Percentiles rank a stretch among this genome's conserved stretches.
phyloP scores from a whole-genome alignment of 306 rosid genomes.

The Trichosanthes truncata region DNA sequence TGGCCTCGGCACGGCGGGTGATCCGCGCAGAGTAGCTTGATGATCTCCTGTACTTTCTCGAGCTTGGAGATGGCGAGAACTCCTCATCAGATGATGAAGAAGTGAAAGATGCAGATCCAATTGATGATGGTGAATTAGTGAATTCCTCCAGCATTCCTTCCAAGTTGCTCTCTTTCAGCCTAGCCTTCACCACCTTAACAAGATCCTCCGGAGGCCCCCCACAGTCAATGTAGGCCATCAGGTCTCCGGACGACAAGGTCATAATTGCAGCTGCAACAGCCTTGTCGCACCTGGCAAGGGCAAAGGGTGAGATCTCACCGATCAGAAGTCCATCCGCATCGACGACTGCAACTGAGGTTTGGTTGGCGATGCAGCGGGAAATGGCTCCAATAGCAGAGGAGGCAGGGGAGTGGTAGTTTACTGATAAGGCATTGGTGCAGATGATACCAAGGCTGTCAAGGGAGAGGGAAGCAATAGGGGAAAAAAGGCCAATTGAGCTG shows the following conservation, averaged over 20 bases:
- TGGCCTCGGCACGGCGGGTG: conserved; percentile 78
- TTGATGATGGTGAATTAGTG: conserved; percentile 24
- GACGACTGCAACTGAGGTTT: conserved; percentile 77
- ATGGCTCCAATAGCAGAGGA: conserved; percentile 49
- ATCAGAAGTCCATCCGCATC: conserved; percentile 55
- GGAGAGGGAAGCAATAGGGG: conserved; percentile 57
- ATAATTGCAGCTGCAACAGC: conserved; percentile 63
- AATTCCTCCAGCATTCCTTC: conserved; percentile 53
- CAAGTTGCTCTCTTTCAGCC: conserved; percentile 52
- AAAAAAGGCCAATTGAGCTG: conserved; percentile 68
- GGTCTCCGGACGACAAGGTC: conserved; percentile 65
- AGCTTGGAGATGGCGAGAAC: conserved; percentile 20
- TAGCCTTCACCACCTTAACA: conserved; percentile 49
- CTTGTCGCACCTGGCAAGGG: conserved; percentile 77
- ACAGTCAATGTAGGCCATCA: conserved; percentile 91
- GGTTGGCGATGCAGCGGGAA: conserved; percentile 43
- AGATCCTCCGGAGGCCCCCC: conserved; percentile 85
- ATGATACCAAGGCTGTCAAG: conserved; percentile 59
- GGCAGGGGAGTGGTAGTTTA: conserved; percentile 77
- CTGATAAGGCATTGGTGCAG: conserved; percentile 36
- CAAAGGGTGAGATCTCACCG: conserved; percentile 86
- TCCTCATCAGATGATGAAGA: conserved; percentile 87
- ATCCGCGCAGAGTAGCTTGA: conserved; percentile 72
- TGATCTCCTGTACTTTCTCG: conserved; percentile 51
- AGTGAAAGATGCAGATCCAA: conserved; percentile 2